These are phyloP conservation scores for Fragilariopsis cylindrus DNA, from an alignment of 108 stramenopile genomes.

Conservation along the genomic window DNA sequence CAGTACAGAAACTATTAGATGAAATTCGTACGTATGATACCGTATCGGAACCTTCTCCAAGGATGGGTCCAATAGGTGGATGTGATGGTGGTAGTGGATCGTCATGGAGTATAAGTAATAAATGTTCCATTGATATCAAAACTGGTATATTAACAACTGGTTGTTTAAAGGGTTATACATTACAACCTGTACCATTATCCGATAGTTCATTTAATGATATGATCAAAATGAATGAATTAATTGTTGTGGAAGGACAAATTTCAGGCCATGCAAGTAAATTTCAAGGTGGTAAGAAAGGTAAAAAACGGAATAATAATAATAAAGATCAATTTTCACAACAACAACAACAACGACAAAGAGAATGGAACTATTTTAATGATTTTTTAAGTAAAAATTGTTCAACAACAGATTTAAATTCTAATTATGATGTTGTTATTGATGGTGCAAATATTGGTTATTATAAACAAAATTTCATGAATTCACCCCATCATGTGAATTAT, in stretches of 20 bases:
- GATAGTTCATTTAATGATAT: conserved; percentile 60
- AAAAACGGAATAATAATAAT: conserved; percentile 37
- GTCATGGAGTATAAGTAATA: conserved; percentile 46
- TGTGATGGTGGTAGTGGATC: too few relatives aligned
- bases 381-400: conserved; percentile 26
- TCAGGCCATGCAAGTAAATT: conserved; percentile 57
- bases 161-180: conserved; percentile 38
- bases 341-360: conserved; percentile 15
- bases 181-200: conserved; percentile 64
- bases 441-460: conserved; percentile 98
- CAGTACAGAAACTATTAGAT: conserved; percentile 17
- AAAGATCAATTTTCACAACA: conserved; percentile 13
- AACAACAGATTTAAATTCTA: background rate
- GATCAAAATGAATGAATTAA: conserved; percentile 74
- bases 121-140: conserved; percentile 50
- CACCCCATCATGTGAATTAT: conserved; percentile 91
- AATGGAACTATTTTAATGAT: conserved; percentile 42
- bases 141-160: conserved; percentile 58
- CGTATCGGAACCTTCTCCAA: conserved; percentile 23
- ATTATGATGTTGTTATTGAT: conserved; percentile 85
- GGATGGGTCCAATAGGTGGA: conserved; percentile 36
- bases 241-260: conserved; percentile 67
- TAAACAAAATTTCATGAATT: conserved; percentile 79
- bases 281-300: conserved; percentile 88
- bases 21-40: conserved; percentile 28